phyloP scores from a whole-genome alignment of 371 early-diverging fungal genomes.

The Chytridium lagenaria region DNA sequence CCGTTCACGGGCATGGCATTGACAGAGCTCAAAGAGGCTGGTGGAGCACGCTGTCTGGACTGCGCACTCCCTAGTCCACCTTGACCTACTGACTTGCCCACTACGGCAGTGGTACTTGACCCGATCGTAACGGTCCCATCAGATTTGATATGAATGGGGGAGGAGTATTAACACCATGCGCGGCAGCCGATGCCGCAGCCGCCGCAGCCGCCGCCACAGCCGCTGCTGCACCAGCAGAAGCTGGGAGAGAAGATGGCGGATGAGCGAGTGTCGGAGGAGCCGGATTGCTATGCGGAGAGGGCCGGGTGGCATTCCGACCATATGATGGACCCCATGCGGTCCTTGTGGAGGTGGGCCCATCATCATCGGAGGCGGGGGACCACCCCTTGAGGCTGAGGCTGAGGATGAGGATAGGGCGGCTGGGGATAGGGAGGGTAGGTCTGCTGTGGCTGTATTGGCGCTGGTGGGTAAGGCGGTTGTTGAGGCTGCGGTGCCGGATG shows the following conservation, averaged over 20 bases:
- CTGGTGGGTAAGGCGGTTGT: neutral
- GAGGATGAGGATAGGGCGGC: neutral
- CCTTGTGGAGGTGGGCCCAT: neutral
- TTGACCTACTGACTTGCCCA: neutral
- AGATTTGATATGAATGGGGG: constrained; percentile 1
- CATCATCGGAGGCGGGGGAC: constrained; percentile 1
- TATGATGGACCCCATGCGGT: neutral
- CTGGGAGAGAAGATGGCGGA: neutral
- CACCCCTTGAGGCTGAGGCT: neutral
- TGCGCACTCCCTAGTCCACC: neutral
- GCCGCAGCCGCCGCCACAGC: constrained; percentile 8
- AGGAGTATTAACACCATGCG: neutral
- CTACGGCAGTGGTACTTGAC: neutral
- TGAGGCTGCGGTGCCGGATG: neutral
- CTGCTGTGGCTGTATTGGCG: neutral
- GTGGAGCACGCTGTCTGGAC: neutral
- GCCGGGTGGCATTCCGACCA: neutral
- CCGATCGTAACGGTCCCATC: constrained; percentile 11
- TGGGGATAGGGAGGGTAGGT: neutral
- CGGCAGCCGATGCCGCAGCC: constrained; percentile 3
- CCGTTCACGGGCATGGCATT: neutral
- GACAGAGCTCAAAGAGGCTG: neutral
- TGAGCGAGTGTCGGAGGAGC: neutral
- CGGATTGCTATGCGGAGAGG: neutral
- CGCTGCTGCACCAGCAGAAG: constrained; percentile 1